phyloP scores from a whole-genome alignment of 2,329 filamentous ascomycete genomes.

The Stemphylium beticola region DNA sequence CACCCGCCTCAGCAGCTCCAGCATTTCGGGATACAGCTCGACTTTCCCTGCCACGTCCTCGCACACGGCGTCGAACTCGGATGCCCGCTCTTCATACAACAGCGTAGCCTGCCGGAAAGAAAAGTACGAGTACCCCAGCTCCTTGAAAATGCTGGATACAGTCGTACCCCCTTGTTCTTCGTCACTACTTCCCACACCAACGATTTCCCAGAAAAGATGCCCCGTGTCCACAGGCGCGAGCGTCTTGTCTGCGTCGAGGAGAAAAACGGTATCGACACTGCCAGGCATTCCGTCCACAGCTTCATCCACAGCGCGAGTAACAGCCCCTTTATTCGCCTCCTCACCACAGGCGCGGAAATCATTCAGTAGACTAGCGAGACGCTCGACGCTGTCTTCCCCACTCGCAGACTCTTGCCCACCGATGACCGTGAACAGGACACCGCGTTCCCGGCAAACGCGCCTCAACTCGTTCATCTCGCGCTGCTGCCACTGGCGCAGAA shows the following conservation, averaged over 20 bases:
- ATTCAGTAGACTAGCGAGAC: constrained; percentile 36
- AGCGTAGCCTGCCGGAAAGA: constrained; percentile 63
- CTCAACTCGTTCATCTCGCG: neutral
- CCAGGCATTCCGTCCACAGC: constrained; percentile 38
- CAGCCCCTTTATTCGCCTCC: constrained; percentile 41
- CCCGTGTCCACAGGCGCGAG: constrained; percentile 60
- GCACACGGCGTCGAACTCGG: constrained; percentile 57
- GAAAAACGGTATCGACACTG: constrained; percentile 46
- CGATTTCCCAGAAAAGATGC: constrained; percentile 55
- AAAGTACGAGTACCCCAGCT: constrained; percentile 58
- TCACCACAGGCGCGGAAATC: constrained; percentile 52
- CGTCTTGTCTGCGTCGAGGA: constrained; percentile 66
- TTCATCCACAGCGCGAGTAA: neutral
- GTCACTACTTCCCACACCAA: too few species aligned
- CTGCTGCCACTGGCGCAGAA: constrained; percentile 4
- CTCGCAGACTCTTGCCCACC: neutral
- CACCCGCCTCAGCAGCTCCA: constrained; percentile 50
- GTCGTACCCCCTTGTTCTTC: too few species aligned
- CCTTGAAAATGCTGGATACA: constrained; percentile 52
- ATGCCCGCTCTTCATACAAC: constrained; percentile 57
- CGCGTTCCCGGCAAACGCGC: constrained; percentile 27
- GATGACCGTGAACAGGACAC: constrained; percentile 55
- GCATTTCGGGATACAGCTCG: constrained; percentile 57
- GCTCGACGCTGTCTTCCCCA: neutral
- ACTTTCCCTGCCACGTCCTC: constrained; percentile 51